These are phyloP conservation scores for Ampelomyces quisqualis DNA, from an alignment of 2,329 filamentous ascomycete species.

Conservation along the genomic window DNA sequence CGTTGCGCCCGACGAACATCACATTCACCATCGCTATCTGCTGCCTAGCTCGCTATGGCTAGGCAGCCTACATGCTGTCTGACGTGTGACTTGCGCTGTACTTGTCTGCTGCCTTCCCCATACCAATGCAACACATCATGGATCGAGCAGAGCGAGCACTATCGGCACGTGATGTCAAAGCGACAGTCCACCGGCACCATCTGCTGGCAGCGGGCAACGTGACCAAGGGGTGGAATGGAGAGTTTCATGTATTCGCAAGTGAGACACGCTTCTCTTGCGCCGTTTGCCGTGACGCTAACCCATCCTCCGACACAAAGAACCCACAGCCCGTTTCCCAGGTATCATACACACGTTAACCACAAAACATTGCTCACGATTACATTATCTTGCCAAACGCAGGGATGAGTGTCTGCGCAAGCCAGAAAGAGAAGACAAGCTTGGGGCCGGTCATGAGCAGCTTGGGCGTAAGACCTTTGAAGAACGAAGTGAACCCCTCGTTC, in stretches of 20 bases:
- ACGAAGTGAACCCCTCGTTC: conserved; percentile 80
- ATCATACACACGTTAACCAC: conserved; percentile 31
- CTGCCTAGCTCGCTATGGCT: conserved; percentile 16
- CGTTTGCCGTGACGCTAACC: conserved; percentile 20
- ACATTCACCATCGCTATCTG: conserved; percentile 19
- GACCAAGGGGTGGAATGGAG: conserved; percentile 23
- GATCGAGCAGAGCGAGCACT: background rate
- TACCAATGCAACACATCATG: background rate
- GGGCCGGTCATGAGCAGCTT: conserved; percentile 99
- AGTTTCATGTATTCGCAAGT: conserved; percentile 23
- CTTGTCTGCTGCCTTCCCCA: background rate
- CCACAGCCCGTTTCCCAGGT: conserved; percentile 21
- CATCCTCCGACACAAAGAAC: conserved; percentile 17
- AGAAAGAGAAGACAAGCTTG: conserved; percentile 99
- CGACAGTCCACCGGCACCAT: no score
- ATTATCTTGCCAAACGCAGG: conserved; percentile 78
- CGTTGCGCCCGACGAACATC: conserved; percentile 21
- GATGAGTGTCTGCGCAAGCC: conserved; percentile 97
- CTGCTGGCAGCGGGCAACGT: no score
- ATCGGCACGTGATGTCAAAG: conserved; percentile 4
- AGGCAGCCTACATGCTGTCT: conserved; percentile 9
- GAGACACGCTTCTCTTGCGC: conserved; percentile 11
- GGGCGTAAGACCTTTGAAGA: conserved; percentile 97
- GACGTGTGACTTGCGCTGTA: conserved; percentile 11
- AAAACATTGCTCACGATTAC: conserved; percentile 40